Evolutionary conservation across 768 basidiomycete species (phyloP), one percentile per base, ranked within the genome.

Genomic region (Tulasnella sp.): DNA sequence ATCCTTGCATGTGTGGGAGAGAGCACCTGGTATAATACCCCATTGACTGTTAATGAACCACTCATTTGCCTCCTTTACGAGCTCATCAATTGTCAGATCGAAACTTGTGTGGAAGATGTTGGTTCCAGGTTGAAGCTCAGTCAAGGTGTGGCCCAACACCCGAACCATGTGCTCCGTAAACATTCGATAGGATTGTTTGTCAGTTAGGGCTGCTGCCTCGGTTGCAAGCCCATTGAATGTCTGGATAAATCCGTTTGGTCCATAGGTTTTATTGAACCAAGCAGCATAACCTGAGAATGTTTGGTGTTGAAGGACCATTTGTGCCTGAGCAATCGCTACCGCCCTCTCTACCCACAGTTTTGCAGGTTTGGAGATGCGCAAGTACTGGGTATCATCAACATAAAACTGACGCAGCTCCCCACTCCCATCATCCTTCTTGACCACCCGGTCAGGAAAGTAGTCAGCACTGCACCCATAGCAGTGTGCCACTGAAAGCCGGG

Each of bases 221-320:
- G 7, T 2, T 35, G n/a, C 26, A 2, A 1, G 26, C 29, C 6
- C 35, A 37, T 23, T 72, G 70, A 72, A 29, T 23, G 39, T n/a
- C 7, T 39, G 13, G 23, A 23, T 9, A 72, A 35, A 35, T 23
- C 70, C 70, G 29, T 72, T 20, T 13, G 20, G 39, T 1, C 55
- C 55, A 18, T 71, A 11, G 23, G 70, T 32, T n/a, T 74, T 79
- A 70, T 84, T 84, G 20, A 84, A 35, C 79, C 80, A 83, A 0
- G 81, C 77, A 5, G 84, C 80, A 77, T 83, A 84, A 74, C 83
- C 83, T 0, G 83, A 82, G 82, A 83, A 84, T n/a, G 81, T 77
- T 42, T 82, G 82, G 70, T 82, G 82, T 0, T 81, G 73, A 15
- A 81, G 73, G 35, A 83, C 35, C 11, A 83, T 82, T 11, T 78